phyloP scores from a whole-genome alignment of 1,284 basidiomycete genomes.

The Cryptococcus depauperatus region DNA sequence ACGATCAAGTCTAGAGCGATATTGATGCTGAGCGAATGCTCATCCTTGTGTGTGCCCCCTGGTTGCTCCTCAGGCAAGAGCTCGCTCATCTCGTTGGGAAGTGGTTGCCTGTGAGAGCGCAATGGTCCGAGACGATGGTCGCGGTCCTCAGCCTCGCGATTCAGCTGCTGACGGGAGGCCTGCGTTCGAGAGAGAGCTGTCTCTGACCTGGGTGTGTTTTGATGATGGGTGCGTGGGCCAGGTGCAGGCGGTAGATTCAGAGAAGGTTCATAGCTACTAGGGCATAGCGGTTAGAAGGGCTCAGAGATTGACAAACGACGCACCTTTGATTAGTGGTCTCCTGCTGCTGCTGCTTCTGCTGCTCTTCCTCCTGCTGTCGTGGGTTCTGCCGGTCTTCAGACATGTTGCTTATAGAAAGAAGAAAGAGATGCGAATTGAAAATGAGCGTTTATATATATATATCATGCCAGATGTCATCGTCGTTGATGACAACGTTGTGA shows the following conservation, averaged over 20 bases:
- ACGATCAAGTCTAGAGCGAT: conserved; percentile 14
- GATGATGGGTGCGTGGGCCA: neutral
- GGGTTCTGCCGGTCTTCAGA: too few relatives aligned
- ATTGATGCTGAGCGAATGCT: conserved; percentile 12
- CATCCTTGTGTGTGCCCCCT: conserved; percentile 7
- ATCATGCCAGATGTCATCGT: too few relatives aligned
- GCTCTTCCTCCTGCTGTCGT: neutral
- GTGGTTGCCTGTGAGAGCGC: neutral
- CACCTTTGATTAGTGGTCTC: neutral
- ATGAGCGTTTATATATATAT: too few relatives aligned
- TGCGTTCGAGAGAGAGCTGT: neutral
- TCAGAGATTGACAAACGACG: neutral
- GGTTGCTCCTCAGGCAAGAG: neutral
- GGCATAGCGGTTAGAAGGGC: neutral
- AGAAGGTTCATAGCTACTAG: neutral
- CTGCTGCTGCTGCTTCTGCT: neutral
- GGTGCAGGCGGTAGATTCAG: neutral
- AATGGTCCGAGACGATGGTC: neutral
- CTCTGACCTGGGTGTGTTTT: neutral
- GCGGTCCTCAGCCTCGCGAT: too few relatives aligned
- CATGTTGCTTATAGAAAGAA: too few relatives aligned
- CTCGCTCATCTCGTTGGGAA: conserved; percentile 1
- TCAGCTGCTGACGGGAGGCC: too few relatives aligned
- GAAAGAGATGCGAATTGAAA: too few relatives aligned
- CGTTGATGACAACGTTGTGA: too few relatives aligned